Conservation (phyloP, 2,329 filamentous ascomycete genomes). For the Lanzia echinophila region DNA sequence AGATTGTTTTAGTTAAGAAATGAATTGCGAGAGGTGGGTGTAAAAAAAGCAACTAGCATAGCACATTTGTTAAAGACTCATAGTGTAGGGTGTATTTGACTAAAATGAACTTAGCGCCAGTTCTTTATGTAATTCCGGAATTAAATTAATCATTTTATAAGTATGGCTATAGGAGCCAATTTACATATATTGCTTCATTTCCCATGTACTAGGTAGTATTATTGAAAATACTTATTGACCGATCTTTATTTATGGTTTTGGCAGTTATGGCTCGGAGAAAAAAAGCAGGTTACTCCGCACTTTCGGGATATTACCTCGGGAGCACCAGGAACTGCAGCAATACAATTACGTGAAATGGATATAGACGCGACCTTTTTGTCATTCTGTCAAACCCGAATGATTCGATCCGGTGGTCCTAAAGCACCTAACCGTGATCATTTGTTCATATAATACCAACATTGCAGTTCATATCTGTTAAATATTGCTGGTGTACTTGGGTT, state of each 20-base stretch:
- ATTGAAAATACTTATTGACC: too few species aligned
- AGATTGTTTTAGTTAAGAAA: too few species aligned
- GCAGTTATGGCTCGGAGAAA: neutral
- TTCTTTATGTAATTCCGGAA: neutral
- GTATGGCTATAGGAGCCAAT: too few species aligned
- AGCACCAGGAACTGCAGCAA: neutral
- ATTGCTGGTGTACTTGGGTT: neutral
- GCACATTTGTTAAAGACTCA: too few species aligned
- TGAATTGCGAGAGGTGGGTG: too few species aligned
- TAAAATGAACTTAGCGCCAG: too few species aligned
- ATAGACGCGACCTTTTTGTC: neutral
- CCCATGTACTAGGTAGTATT: too few species aligned
- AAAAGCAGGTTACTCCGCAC: too few species aligned
- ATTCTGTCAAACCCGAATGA: neutral
- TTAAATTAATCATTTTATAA: neutral
- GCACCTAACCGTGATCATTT: neutral
- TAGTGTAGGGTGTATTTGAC: too few species aligned
- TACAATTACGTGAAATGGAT: neutral
- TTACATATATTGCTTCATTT: neutral
- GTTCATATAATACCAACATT: neutral
- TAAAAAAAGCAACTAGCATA: too few species aligned
- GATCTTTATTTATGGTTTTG: too few species aligned
- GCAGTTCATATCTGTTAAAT: neutral
- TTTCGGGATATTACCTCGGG: too few species aligned
- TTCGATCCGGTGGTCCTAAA: conserved; percentile 5